A percentile compares a stretch with the other conserved stretches of the same genome.
Conservation (phyloP, 768 basidiomycete species). For the Phylloporus arenicola region DNA sequence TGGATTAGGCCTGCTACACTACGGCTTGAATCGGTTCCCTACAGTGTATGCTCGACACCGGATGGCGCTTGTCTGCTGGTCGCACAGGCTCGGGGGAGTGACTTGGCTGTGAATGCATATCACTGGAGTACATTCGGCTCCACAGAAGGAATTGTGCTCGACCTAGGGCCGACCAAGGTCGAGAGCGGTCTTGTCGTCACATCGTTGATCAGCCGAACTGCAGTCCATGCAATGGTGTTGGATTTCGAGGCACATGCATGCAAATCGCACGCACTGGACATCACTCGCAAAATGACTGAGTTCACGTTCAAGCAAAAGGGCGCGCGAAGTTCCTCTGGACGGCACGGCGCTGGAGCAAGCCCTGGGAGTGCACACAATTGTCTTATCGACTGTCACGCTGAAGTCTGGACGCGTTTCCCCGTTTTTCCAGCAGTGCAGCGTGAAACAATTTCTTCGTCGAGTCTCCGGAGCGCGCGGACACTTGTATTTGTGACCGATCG, state of each 20-base stretch:
- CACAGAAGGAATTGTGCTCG: conserved; percentile 37
- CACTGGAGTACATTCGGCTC: conserved; percentile 58
- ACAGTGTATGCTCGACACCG: conserved; percentile 38
- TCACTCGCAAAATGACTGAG: conserved; percentile 52
- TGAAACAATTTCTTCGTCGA: conserved; percentile 36
- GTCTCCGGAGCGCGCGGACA: conserved; percentile 28
- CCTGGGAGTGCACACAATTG: conserved; percentile 39
- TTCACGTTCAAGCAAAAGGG: conserved; percentile 49
- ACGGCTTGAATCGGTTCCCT: conserved; percentile 32
- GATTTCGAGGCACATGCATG: conserved; percentile 30
- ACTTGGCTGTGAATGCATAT: conserved; percentile 34
- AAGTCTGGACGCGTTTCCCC: conserved; percentile 59
- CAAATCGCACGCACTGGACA: conserved; percentile 43
- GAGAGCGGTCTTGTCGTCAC: conserved; percentile 33
- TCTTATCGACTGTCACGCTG: conserved; percentile 49
- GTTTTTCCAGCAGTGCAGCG: conserved; percentile 49
- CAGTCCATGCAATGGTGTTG: conserved; percentile 40
- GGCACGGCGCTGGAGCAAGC: not conserved
- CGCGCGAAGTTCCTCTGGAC: conserved; percentile 9
- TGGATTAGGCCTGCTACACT: conserved; percentile 41
- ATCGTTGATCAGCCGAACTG: conserved; percentile 39
- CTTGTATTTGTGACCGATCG: conserved; percentile 43
- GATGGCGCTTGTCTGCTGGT: conserved; percentile 51
- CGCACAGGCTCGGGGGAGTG: conserved; percentile 16
- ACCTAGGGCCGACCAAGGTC: conserved; percentile 24